Evolutionary conservation across 2,329 filamentous ascomycete species (phyloP).

Genomic region (Nemania sp.): DNA sequence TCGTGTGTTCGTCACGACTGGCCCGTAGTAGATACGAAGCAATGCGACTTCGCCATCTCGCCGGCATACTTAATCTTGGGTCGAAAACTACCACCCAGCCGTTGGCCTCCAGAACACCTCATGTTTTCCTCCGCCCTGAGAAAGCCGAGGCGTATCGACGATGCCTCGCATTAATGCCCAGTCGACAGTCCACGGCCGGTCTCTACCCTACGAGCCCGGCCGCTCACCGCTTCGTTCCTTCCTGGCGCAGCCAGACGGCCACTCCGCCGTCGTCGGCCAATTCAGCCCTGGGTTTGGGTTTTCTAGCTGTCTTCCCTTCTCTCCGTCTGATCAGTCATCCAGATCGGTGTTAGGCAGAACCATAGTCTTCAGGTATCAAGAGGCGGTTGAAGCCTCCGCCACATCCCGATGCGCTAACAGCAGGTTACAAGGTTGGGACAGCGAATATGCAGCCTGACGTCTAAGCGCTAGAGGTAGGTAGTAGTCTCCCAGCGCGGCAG

Average conservation of each 20-base stretch:
- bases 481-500: slow-evolving; percentile 28
- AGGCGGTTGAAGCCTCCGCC: slow-evolving; percentile 16
- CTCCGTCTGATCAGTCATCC: slow-evolving; percentile 12
- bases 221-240: slow-evolving; percentile 25
- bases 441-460: slow-evolving; percentile 30
- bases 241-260: slow-evolving; percentile 12
- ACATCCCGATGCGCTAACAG: slow-evolving; percentile 17
- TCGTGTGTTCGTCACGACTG: slow-evolving; percentile 9
- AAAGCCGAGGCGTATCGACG: slow-evolving; percentile 13
- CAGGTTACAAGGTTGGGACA: slow-evolving; percentile 16
- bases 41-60: too few species aligned
- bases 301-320: slow-evolving; percentile 2
- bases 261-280: slow-evolving; percentile 31
- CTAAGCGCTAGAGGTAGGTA: slow-evolving; percentile 18
- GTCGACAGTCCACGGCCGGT: slow-evolving; percentile 15
- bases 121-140: neutral
- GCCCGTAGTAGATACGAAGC: slow-evolving; percentile 13
- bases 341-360: slow-evolving; percentile 16
- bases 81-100: too few species aligned
- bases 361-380: slow-evolving; percentile 21
- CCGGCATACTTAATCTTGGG: too few species aligned
- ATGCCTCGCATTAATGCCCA: slow-evolving; percentile 28
- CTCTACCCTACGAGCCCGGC: slow-evolving; percentile 13
- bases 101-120: slow-evolving; percentile 3
- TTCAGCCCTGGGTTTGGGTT: slow-evolving; percentile 12